phyloP scores from a whole-genome alignment of 2,329 filamentous ascomycete genomes.

The Talaromyces sp. region DNA sequence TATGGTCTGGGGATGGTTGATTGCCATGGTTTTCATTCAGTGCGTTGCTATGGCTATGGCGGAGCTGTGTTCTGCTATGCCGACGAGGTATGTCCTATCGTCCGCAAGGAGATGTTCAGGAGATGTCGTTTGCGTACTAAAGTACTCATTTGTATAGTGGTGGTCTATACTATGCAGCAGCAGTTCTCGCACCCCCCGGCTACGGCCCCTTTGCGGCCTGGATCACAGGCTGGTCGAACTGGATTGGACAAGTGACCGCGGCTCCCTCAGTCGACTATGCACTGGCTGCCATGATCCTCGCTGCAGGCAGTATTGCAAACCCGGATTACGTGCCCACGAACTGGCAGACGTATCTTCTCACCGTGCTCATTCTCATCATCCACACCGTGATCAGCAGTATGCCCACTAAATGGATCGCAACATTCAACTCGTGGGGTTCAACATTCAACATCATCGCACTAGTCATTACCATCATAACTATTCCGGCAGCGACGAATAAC shows the following conservation, averaged over 20 bases:
- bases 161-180: slow-evolving; percentile 69
- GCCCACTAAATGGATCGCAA: slow-evolving; percentile 67
- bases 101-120: neutral
- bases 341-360: slow-evolving; percentile 67
- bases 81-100: slow-evolving; percentile 51
- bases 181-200: slow-evolving; percentile 63
- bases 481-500: slow-evolving; percentile 58
- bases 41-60: slow-evolving; percentile 67
- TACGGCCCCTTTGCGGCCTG: slow-evolving; percentile 65
- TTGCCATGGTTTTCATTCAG: slow-evolving; percentile 69
- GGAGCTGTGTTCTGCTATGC: slow-evolving; percentile 70
- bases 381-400: slow-evolving; percentile 66
- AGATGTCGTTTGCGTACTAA: neutral
- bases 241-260: slow-evolving; percentile 63
- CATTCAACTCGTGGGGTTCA: slow-evolving; percentile 66
- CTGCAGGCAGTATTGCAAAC: slow-evolving; percentile 64
- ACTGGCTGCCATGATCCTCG: slow-evolving; percentile 66
- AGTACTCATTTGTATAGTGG: slow-evolving; percentile 41
- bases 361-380: slow-evolving; percentile 62
- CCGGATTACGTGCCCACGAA: slow-evolving; percentile 61
- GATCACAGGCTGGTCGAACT: slow-evolving; percentile 69
- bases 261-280: slow-evolving; percentile 66
- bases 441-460: slow-evolving; percentile 68
- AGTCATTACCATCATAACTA: slow-evolving; percentile 63
- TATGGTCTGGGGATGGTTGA: slow-evolving; percentile 73